Percentiles rank a stretch among this genome's conserved stretches.
These are phyloP conservation scores for Penicillium riverlandense DNA, from an alignment of 495 filamentous ascomycete species.

Conservation along the genomic window DNA sequence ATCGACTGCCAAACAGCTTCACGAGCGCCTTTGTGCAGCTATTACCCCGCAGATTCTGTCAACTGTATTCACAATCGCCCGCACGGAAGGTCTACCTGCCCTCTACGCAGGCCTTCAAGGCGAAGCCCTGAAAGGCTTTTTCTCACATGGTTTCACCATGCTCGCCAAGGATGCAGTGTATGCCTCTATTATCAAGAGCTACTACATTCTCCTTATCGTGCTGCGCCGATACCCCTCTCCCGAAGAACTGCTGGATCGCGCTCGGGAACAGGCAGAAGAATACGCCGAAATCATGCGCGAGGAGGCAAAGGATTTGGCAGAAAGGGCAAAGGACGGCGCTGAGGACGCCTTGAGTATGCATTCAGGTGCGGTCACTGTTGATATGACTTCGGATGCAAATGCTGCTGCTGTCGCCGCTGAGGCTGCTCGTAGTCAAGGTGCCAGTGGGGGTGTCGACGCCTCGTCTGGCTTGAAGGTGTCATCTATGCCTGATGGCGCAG, in stretches of 20 bases:
- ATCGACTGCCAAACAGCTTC: not conserved
- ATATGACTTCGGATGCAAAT: conserved; percentile 22
- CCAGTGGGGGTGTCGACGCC: conserved; percentile 12
- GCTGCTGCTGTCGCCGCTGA: conserved; percentile 5
- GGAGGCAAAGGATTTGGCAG: conserved; percentile 31
- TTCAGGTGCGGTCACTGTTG: conserved; percentile 22
- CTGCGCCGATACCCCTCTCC: conserved; percentile 36
- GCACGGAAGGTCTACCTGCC: conserved; percentile 57
- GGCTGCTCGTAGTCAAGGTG: not conserved
- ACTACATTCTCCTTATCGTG: conserved; percentile 42
- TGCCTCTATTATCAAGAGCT: conserved; percentile 60
- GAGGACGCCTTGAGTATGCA: conserved; percentile 20
- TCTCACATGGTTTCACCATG: conserved; percentile 87
- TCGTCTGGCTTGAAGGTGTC: conserved; percentile 15
- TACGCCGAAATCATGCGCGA: conserved; percentile 37
- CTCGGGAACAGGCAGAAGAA: conserved; percentile 37
- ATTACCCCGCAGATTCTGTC: conserved; percentile 51
- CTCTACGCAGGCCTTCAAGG: conserved; percentile 73
- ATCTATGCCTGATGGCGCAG: conserved; percentile 12
- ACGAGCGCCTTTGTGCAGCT: not conserved
- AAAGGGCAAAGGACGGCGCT: conserved; percentile 21
- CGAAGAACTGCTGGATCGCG: conserved; percentile 34
- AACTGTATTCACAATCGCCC: conserved; percentile 55
- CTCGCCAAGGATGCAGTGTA: conserved; percentile 79
- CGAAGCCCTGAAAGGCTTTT: conserved; percentile 78